Percentiles rank a stretch among this genome's conserved stretches.
phyloP scores from a whole-genome alignment of 331 rosid species.

The Quercus tomentella region DNA sequence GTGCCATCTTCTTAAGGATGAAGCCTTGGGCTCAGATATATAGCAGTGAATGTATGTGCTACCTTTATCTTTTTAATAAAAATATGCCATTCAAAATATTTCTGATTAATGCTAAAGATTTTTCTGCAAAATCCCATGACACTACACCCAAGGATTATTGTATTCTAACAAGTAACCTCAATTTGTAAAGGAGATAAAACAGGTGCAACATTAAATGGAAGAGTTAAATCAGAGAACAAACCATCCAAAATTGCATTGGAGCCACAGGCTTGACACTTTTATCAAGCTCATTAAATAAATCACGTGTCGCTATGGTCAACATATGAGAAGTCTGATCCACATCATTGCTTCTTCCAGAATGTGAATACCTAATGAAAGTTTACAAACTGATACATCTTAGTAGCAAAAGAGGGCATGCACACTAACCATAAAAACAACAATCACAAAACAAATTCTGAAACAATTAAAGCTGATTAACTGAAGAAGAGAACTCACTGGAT shows the following conservation, averaged over 20 bases:
- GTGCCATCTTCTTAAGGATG: background rate
- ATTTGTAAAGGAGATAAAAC: background rate
- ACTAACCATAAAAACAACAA: background rate
- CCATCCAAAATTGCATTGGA: slow-evolving; percentile 99
- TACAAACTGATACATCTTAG: slow-evolving; percentile 12
- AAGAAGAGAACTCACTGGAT: slow-evolving; percentile 48
- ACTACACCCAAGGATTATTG: background rate
- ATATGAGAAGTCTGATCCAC: slow-evolving; percentile 91
- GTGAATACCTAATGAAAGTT: slow-evolving; percentile 60
- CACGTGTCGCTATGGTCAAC: slow-evolving; percentile 91
- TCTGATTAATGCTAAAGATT: background rate
- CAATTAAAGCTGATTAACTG: background rate
- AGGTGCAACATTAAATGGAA: slow-evolving; percentile 1
- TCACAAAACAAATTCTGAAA: background rate
- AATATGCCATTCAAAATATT: background rate
- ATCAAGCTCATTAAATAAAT: slow-evolving; percentile 81
- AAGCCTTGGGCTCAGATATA: background rate
- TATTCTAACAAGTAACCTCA: background rate
- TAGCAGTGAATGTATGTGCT: background rate
- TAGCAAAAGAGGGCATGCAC: slow-evolving; percentile 7
- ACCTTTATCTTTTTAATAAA: background rate
- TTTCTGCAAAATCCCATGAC: background rate
- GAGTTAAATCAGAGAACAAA: slow-evolving; percentile 30
- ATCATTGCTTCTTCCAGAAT: slow-evolving; percentile 64
- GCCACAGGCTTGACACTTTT: slow-evolving; percentile 93